Evolutionary conservation across 2,329 filamentous ascomycete species (phyloP).

Genomic region (Neocucurbitaria cava): DNA sequence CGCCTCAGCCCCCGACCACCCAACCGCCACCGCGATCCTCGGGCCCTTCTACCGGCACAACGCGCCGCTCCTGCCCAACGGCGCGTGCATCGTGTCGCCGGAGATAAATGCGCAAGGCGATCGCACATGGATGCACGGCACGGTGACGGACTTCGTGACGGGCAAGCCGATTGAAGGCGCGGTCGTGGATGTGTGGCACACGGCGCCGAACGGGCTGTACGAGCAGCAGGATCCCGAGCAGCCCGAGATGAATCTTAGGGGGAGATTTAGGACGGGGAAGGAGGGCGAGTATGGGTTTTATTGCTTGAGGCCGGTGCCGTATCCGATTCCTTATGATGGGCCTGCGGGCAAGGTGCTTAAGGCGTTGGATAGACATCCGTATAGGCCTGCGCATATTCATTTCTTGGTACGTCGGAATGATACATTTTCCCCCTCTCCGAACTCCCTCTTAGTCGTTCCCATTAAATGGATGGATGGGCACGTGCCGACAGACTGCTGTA

Average conservation of each 20-base stretch:
- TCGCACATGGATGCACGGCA: conserved; percentile 70
- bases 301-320: conserved; percentile 54
- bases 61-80: conserved; percentile 73
- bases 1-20: conserved; percentile 56
- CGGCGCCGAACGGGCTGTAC: conserved; percentile 71
- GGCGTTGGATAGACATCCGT: conserved; percentile 67
- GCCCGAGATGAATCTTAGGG: conserved; percentile 75
- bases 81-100: conserved; percentile 67
- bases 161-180: conserved; percentile 70
- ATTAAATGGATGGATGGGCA: too few species aligned
- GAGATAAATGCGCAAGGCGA: conserved; percentile 56
- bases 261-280: conserved; percentile 71
- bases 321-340: conserved; percentile 64
- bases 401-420: conserved; percentile 59
- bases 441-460: too few species aligned
- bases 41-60: conserved; percentile 84
- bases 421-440: too few species aligned
- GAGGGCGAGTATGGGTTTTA: conserved; percentile 66
- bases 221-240: conserved; percentile 78
- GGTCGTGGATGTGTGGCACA: conserved; percentile 80
- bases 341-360: conserved; percentile 65
- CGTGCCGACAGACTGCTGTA: too few species aligned
- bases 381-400: conserved; percentile 69
- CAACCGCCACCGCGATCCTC: conserved; percentile 79
- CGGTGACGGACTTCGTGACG: conserved; percentile 63